Evolutionary conservation across 768 basidiomycete genomes (phyloP), one percentile per base, ranked within the genome.

Genomic region (Floccularia luteovirens): DNA sequence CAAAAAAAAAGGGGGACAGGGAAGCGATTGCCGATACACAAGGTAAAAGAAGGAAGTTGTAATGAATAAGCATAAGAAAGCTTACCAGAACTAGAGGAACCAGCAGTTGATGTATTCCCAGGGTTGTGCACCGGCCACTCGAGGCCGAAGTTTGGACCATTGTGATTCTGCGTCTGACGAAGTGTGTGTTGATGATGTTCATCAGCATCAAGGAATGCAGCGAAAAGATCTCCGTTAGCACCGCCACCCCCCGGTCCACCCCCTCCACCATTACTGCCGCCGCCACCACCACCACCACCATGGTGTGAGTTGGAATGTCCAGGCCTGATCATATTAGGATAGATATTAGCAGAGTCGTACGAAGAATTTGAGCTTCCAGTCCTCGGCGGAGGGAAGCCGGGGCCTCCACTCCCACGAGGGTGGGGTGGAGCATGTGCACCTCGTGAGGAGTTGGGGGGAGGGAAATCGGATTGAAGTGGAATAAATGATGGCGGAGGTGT

Each of bases 41-140:
- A 27, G 38, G 24, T 19, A 20, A 39, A 13, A n/a, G 24, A 14
- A 36, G 14, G 35, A 38, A 45, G 36, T n/a, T 27, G 28, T 39
- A 36, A 19, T 27, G 34, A 30, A 38, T 33, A 22, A 10, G 35
- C 34, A 34, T 21, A 31, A 16, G 3, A n/a, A 30, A 16, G 38
- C 48, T 31, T 37, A 54, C 55, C 55, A 19, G 48, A 45, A 17
- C 50, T 50, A 1, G 52, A 48, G 14, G 50, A 39, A 7, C 32
- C 32, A 12, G 11, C 23, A n/a, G 20, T 21, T 4, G 40, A 20
- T 6, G 35, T 39, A 11, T 43, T 27, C 22, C 45, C 47, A 19
- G 53, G 39, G 13, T 39, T 48, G 34, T 61, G 62, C 5, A 66
- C 59, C 4, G 63, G 64, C 64, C 64, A 66, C 20, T 66, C 63